These are phyloP conservation scores for Lentinula edodes DNA, from an alignment of 768 basidiomycete species.

Conservation along the genomic window DNA sequence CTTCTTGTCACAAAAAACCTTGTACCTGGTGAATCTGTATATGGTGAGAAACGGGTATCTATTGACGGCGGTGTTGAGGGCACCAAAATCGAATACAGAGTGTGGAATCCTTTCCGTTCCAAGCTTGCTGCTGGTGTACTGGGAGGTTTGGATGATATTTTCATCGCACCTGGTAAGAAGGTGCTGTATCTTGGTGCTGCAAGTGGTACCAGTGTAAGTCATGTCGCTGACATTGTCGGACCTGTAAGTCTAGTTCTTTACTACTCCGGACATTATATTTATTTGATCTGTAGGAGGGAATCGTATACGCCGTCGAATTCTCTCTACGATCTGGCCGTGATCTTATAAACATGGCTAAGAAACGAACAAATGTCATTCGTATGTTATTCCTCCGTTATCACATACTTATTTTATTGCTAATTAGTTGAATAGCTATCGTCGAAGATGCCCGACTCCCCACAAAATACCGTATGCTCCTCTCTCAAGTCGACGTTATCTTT, in stretches of 20 bases:
- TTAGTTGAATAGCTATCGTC: slow-evolving; percentile 64
- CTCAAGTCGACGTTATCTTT: slow-evolving; percentile 95
- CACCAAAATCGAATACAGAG: slow-evolving; percentile 93
- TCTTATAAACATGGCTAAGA: slow-evolving; percentile 98
- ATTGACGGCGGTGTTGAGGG: slow-evolving; percentile 72
- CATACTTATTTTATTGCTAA: slow-evolving; percentile 1
- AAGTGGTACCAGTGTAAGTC: slow-evolving; percentile 95
- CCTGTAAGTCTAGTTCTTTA: slow-evolving; percentile 51
- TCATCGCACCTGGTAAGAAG: slow-evolving; percentile 89
- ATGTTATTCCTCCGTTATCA: slow-evolving; percentile 21
- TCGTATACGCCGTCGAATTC: slow-evolving; percentile 98
- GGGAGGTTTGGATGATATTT: slow-evolving; percentile 91
- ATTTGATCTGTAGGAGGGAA: slow-evolving; percentile 62
- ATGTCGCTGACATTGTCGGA: slow-evolving; percentile 98
- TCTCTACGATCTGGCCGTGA: slow-evolving; percentile 95
- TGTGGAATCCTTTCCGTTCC: slow-evolving; percentile 98
- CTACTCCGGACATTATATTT: slow-evolving; percentile 7
- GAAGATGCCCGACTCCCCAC: slow-evolving; percentile 97
- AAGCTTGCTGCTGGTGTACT: slow-evolving; percentile 97
- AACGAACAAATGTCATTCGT: slow-evolving; percentile 99
- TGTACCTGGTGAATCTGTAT: slow-evolving; percentile 95
- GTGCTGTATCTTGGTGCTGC: slow-evolving; percentile 98
- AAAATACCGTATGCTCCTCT: slow-evolving; percentile 95
- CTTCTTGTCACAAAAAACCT: slow-evolving; percentile 97
- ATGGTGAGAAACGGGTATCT: slow-evolving; percentile 96